phyloP scores from a whole-genome alignment of 2,329 filamentous ascomycete genomes.

The Apiospora arundinis region DNA sequence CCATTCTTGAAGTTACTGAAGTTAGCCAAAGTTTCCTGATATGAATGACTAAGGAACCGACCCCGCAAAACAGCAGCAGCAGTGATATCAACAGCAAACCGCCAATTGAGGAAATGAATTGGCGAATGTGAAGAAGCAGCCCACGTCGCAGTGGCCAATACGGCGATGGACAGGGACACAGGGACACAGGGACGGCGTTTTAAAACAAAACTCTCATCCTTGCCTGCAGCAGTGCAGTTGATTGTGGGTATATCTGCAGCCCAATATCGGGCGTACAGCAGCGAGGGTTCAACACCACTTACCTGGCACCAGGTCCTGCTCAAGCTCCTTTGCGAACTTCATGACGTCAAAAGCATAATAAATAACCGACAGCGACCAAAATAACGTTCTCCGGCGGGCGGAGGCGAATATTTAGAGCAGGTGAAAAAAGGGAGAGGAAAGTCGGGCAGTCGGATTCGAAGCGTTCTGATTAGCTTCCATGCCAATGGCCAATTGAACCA shows the following conservation, averaged over 20 bases:
- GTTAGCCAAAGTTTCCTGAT: background rate
- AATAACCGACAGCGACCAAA: background rate
- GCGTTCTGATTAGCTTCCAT: background rate
- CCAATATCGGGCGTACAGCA: background rate
- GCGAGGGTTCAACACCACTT: constrained; percentile 33
- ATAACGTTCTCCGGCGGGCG: background rate
- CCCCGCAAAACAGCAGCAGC: background rate
- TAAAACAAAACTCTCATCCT: background rate
- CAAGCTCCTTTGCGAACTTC: constrained; percentile 79
- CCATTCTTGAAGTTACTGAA: constrained; percentile 71
- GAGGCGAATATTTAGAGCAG: background rate
- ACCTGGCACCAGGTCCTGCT: constrained; percentile 86
- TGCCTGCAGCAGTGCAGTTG: background rate
- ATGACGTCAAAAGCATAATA: constrained; percentile 47
- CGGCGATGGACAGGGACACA: background rate
- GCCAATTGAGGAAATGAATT: background rate
- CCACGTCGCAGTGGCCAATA: background rate
- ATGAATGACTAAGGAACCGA: background rate
- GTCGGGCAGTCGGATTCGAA: background rate
- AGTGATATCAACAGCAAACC: background rate
- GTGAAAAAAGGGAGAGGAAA: background rate
- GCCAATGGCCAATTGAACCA: constrained; percentile 6
- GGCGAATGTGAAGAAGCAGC: background rate
- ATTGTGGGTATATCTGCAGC: constrained; percentile 7
- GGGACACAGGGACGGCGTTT: background rate